Base-by-base conservation (phyloP, 306 rosid genomes). In the Rosa chinensis region DNA sequence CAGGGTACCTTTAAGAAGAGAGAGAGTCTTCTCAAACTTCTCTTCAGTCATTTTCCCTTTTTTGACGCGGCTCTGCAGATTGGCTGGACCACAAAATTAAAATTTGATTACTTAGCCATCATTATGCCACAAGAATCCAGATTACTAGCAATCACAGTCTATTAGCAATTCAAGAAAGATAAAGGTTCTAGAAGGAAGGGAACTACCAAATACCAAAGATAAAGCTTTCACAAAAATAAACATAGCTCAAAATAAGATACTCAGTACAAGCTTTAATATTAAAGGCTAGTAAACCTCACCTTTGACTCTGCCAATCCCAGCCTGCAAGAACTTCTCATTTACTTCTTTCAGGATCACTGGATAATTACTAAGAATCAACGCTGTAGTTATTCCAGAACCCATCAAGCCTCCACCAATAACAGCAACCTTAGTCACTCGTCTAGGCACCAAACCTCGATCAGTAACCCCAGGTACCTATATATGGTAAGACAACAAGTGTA, bases 341-440 rank as follows among this genome's bases (percentile, higher is more conserved):
- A 96, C 96, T 89, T 96, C 99, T 85, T 96, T 93, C 83, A 96
- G 85, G 80, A 93, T 86, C 80, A 96, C 98, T 47, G 90, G 88
- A 73, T 89, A 93, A 82, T 82, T 82, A 73, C 98, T 88, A 74
- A 89, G 91, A 81, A 96, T 64, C 86, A 96, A 85, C 43, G 94
- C 90, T 17, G 99, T 96, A 32, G 96, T 94, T 80, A 96, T 96
- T 82, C 98, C 99, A 79, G 99, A 96, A 78, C 99, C 99, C 99
- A 93, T 96, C 67, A 96, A 80, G 70, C 99, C 99, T 62, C 99
- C 99, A 72, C 99, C 99, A 81, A 96, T 78, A 82, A 93, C 84
- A 74, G 97, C 99, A 83, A 96, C 93, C 82, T 91, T 95, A 45
- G 83, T 91, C 63, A 91, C 90, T 5, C 35, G 82, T 84, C 98